Conservation (phyloP, 2,329 filamentous ascomycete genomes). For the Cladosporium sp. region DNA sequence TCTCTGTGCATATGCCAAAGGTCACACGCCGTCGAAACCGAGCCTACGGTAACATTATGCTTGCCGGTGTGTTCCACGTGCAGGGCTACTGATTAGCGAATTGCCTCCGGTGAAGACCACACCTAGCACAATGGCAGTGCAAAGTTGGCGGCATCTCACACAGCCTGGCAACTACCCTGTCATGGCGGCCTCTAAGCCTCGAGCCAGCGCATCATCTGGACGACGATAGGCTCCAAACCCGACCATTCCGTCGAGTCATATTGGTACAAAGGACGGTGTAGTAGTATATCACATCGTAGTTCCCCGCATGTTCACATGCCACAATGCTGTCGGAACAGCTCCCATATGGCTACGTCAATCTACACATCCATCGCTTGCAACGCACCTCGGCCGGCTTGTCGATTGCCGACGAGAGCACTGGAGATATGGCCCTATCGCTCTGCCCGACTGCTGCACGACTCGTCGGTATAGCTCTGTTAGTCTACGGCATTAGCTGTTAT, state of each 20-base stretch:
- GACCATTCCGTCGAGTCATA: not conserved
- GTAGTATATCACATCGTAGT: not conserved
- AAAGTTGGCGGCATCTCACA: too few relatives aligned
- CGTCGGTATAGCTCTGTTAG: not conserved
- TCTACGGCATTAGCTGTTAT: not conserved
- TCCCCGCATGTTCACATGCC: constrained; percentile 9
- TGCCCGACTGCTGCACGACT: not conserved
- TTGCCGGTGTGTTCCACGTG: not conserved
- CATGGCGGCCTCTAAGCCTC: not conserved
- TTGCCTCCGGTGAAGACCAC: not conserved
- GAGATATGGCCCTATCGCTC: not conserved
- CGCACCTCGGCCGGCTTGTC: not conserved
- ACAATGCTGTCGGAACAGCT: not conserved
- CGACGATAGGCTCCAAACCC: not conserved
- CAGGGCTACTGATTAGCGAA: not conserved
- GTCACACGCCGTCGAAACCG: not conserved
- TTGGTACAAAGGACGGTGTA: not conserved
- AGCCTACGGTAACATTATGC: not conserved
- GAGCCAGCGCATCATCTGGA: not conserved
- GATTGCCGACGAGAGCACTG: not conserved
- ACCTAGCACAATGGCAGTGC: too few relatives aligned
- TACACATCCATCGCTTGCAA: not conserved
- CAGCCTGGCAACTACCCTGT: not conserved
- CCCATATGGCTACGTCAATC: not conserved
- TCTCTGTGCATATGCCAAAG: not conserved